Conservation (phyloP, 768 basidiomycete genomes). For the Tulasnella sp. region DNA sequence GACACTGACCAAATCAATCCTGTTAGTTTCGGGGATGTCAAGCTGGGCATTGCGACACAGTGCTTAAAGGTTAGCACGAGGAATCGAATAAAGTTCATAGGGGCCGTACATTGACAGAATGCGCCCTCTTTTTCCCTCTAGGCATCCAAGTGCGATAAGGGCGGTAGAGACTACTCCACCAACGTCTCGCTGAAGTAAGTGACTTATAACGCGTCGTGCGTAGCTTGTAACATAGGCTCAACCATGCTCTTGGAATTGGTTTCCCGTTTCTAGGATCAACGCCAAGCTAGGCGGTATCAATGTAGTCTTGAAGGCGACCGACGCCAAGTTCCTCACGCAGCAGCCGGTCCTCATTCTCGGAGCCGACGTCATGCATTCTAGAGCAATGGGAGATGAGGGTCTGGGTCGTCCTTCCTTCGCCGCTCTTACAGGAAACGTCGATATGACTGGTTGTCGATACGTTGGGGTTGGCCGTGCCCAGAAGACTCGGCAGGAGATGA, state of each 20-base stretch:
- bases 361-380: constrained; percentile 46
- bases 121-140: not conserved
- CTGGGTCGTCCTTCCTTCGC: constrained; percentile 66
- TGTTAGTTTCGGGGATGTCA: constrained; percentile 65
- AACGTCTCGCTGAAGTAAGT: constrained; percentile 71
- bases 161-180: constrained; percentile 72
- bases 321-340: constrained; percentile 57
- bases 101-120: too few species aligned
- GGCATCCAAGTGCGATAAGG: constrained; percentile 5
- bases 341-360: constrained; percentile 76
- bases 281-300: constrained; percentile 84
- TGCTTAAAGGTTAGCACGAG: constrained; percentile 50
- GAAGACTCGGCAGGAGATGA: constrained; percentile 68
- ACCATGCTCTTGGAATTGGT: constrained; percentile 5
- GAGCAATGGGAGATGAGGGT: constrained; percentile 53
- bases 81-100: too few species aligned
- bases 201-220: not conserved
- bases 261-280: constrained; percentile 45
- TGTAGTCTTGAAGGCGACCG: constrained; percentile 64
- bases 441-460: constrained; percentile 71
- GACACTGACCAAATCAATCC: not conserved
- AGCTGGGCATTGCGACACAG: constrained; percentile 73
- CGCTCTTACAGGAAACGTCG: constrained; percentile 73
- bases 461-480: constrained; percentile 61
- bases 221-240: not conserved